A percentile compares a stretch with the other conserved stretches of the same genome.
These are phyloP conservation scores for Cordyceps cicadae DNA, from an alignment of 2,329 filamentous ascomycete genomes.

Conservation along the genomic window DNA sequence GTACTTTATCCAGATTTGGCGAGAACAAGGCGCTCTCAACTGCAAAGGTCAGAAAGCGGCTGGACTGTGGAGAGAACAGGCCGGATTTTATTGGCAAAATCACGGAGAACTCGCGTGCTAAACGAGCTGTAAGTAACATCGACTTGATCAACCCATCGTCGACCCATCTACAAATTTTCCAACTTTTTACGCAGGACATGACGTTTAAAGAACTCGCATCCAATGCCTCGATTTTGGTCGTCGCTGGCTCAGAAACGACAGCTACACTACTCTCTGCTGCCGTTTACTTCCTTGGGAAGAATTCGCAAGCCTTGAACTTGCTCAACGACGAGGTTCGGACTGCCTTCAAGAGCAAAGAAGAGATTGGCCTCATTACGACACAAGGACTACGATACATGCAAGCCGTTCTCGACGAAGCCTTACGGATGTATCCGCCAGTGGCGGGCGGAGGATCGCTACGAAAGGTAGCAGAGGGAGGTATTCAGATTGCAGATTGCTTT, in stretches of 20 bases:
- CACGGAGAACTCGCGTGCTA: neutral
- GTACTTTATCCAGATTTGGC: neutral
- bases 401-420: slow-evolving; percentile 32
- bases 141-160: no score
- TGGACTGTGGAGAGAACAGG: neutral
- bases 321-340: neutral
- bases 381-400: slow-evolving; percentile 28
- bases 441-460: slow-evolving; percentile 18
- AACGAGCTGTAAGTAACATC: neutral
- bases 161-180: no score
- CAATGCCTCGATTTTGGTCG: slow-evolving; percentile 17
- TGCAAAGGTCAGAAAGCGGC: neutral
- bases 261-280: slow-evolving; percentile 23
- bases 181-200: neutral
- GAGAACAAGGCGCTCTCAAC: neutral
- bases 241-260: slow-evolving; percentile 28
- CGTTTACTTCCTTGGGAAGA: slow-evolving; percentile 21
- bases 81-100: neutral
- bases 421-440: slow-evolving; percentile 29
- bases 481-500: slow-evolving; percentile 16
- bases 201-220: neutral
- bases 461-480: slow-evolving; percentile 23
- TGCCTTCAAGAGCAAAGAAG: neutral
- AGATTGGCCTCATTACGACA: neutral
- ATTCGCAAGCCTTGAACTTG: neutral